Evolutionary conservation across 352 stramenopile species (phyloP).

Genomic region (Pythium grandisporangium): DNA sequence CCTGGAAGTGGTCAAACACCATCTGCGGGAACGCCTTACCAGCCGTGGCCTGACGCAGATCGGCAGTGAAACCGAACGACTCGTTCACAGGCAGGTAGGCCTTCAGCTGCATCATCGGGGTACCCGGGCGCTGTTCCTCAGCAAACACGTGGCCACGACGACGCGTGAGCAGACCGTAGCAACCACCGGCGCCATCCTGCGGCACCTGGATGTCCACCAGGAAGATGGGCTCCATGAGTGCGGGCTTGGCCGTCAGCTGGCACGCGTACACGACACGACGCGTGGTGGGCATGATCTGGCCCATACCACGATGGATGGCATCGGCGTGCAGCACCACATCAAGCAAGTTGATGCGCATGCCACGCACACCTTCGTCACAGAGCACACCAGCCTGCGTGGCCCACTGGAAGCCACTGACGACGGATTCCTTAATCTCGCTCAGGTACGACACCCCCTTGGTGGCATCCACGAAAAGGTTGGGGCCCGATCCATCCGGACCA

Average conservation of each 20-base stretch:
- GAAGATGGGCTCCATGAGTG: conserved; percentile 98
- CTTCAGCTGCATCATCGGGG: conserved; percentile 98
- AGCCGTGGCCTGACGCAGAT: conserved; percentile 97
- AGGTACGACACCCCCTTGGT: conserved; percentile 99
- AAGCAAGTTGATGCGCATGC: conserved; percentile 97
- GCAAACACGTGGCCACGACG: conserved; percentile 98
- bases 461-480: conserved; percentile 98
- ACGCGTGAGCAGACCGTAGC: conserved; percentile 98
- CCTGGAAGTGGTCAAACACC: conserved; percentile 99
- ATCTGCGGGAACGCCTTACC: conserved; percentile 99
- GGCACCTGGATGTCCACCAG: conserved; percentile 98
- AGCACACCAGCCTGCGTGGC: conserved; percentile 97
- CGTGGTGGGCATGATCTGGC: conserved; percentile 99
- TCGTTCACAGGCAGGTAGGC: conserved; percentile 99
- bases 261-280: conserved; percentile 98
- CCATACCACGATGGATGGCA: conserved; percentile 99
- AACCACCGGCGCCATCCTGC: conserved; percentile 97
- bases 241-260: conserved; percentile 91
- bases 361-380: conserved; percentile 96
- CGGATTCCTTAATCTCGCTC: conserved; percentile 99
- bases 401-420: conserved; percentile 98
- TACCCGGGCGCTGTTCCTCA: conserved; percentile 97
- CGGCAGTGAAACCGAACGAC: conserved; percentile 99
- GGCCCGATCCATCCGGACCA: conserved; percentile 96
- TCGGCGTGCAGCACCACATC: conserved; percentile 99